Evolutionary conservation across 192 early-diverging fungal genomes (phyloP), one percentile per base, ranked within the genome.

Genomic region (Borealophlyctis nickersoniae): DNA sequence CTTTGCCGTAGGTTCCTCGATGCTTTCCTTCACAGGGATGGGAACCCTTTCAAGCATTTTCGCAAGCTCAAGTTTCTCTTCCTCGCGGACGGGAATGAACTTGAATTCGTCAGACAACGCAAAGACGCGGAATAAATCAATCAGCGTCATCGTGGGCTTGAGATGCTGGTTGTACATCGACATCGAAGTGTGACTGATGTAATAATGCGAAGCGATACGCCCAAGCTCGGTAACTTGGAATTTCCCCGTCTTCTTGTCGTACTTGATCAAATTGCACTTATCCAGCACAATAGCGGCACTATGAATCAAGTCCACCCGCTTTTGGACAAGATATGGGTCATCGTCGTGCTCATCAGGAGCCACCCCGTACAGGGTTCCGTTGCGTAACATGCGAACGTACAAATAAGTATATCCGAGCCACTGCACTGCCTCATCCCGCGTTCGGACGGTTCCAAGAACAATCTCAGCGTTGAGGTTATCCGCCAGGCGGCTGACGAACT

Each of bases 401-500:
- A 96, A 75, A 66, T 98, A 99, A 13, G 94, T 91, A 72, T 96
- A 95, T 11, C 91, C 89, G 19, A 99, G 77, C 96, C 96, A 99
- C 59, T 91, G 83, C 1, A 93, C 95, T 0, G 96, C 95, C 30
- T 99, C 96, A 36, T 94, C 90, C 16, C 94, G 85, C 66, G 88
- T 91, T 48, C 91, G 81, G 52, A 99, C 87, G 1, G 86, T 86
- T n/a, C 96, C 96, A 62, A 95, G 72, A 0, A 93, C 93, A 62
- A 99, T 88, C 71, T 99, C 96, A 0, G 96, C 96, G 67, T 99
- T 99, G 57, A 99, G 78, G 39, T 89, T 87, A 73, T 99, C 96
- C 14, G 93, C 80, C 19, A 99, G 76, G 52, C 85, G 81, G 32
- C 85, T 79, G 30, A 96, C 77, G 56, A 98, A 90, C 83, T 99